Evolutionary conservation across 2,329 filamentous ascomycete genomes (phyloP).

Genomic region (Endocalyx cinctus): DNA sequence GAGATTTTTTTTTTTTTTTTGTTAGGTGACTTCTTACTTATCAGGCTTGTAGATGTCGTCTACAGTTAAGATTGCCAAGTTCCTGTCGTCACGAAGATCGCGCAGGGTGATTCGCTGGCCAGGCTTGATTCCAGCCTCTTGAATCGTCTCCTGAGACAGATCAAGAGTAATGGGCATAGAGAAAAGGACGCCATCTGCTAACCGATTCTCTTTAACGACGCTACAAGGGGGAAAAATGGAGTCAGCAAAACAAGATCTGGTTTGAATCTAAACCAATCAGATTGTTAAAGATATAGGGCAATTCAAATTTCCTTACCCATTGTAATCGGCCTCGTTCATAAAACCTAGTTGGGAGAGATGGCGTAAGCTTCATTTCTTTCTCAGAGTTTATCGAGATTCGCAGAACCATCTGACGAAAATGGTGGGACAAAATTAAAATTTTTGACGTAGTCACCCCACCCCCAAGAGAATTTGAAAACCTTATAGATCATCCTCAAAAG

Average conservation of each 20-base stretch:
- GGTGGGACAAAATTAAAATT: too few relatives aligned
- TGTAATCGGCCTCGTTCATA: slow-evolving; percentile 96
- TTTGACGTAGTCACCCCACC: too few relatives aligned
- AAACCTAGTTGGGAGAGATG: slow-evolving; percentile 65
- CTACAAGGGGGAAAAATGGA: slow-evolving; percentile 46
- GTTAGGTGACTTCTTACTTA: slow-evolving; percentile 61
- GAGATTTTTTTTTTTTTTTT: too few relatives aligned
- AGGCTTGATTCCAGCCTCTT: slow-evolving; percentile 69
- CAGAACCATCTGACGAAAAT: not conserved
- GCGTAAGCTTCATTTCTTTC: slow-evolving; percentile 20
- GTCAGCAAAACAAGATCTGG: too few relatives aligned
- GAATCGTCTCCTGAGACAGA: slow-evolving; percentile 68
- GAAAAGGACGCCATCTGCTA: slow-evolving; percentile 86
- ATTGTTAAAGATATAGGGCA: not conserved
- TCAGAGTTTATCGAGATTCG: not conserved
- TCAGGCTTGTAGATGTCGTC: slow-evolving; percentile 94
- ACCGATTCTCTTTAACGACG: slow-evolving; percentile 83
- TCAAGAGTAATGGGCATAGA: slow-evolving; percentile 97
- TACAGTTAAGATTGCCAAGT: slow-evolving; percentile 90
- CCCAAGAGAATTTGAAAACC: too few relatives aligned
- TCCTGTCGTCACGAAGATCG: slow-evolving; percentile 93
- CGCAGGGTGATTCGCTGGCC: slow-evolving; percentile 82
- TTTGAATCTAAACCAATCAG: slow-evolving; percentile 4
- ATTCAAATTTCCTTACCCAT: slow-evolving; percentile 54
- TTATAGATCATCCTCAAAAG: too few relatives aligned